phyloP scores from a whole-genome alignment of 2,329 filamentous ascomycete genomes.

The Xylaria sp. region DNA sequence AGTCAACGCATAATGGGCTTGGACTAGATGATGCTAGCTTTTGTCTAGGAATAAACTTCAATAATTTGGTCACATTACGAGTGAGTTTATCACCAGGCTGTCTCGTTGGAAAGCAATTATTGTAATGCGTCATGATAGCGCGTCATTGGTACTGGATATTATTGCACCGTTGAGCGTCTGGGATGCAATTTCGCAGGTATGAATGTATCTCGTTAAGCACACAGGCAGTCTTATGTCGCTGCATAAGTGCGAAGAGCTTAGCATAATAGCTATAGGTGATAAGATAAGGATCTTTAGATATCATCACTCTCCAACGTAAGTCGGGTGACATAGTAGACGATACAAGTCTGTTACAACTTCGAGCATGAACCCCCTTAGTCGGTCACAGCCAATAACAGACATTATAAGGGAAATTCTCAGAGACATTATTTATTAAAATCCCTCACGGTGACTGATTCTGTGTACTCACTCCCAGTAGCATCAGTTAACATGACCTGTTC shows the following conservation, averaged over 20 bases:
- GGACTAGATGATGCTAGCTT: background rate
- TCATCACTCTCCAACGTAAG: background rate
- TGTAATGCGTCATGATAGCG: background rate
- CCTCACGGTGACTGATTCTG: no score
- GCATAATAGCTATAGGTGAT: background rate
- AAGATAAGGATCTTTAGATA: background rate
- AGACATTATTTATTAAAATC: no score
- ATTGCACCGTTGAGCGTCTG: background rate
- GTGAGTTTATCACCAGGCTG: no score
- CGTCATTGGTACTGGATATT: background rate
- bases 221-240: background rate
- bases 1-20: background rate
- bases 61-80: background rate
- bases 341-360: no score
- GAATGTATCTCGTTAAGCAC: background rate
- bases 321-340: no score
- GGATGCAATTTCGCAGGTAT: background rate
- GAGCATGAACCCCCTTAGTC: no score
- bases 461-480: background rate
- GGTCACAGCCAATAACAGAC: no score
- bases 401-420: background rate
- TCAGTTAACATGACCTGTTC: background rate
- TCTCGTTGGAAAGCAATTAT: background rate
- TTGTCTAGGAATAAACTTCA: background rate
- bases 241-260: background rate